A percentile compares a stretch with the other conserved stretches of the same genome.
phyloP scores from a whole-genome alignment of 495 filamentous ascomycete genomes.

The Penicillium herquei region DNA sequence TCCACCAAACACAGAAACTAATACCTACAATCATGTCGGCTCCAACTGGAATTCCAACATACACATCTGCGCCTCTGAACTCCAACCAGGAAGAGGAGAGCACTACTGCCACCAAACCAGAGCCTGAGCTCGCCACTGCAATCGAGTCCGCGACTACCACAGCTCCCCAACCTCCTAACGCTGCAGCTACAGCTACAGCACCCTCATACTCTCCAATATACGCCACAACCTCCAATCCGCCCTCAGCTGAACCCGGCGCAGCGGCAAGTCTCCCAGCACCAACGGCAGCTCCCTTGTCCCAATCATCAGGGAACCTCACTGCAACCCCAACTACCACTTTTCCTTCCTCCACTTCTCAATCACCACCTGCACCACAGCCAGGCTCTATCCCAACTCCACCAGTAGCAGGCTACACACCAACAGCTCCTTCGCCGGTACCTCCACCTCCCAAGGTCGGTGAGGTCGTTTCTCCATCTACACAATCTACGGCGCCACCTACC shows the following conservation, averaged over 20 bases:
- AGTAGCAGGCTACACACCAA: slow-evolving; percentile 20
- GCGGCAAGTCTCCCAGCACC: slow-evolving; percentile 22
- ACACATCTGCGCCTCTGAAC: slow-evolving; percentile 59
- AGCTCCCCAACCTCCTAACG: slow-evolving; percentile 20
- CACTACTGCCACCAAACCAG: slow-evolving; percentile 15
- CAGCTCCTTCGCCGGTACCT: slow-evolving; percentile 31
- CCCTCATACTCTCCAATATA: slow-evolving; percentile 43
- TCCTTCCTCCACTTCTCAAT: slow-evolving; percentile 15
- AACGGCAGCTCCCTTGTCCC: slow-evolving; percentile 19
- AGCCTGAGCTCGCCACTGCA: slow-evolving; percentile 44
- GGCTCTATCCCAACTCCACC: slow-evolving; percentile 47
- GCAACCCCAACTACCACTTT: slow-evolving; percentile 21
- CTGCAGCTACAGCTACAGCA: slow-evolving; percentile 34
- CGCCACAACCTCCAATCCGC: slow-evolving; percentile 39
- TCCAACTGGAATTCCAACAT: slow-evolving; percentile 57
- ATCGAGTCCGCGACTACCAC: slow-evolving; percentile 20
- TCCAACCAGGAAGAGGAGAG: slow-evolving; percentile 27
- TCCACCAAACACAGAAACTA: neutral
- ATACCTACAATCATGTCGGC: slow-evolving; percentile 20
- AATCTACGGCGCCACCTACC: slow-evolving; percentile 34
- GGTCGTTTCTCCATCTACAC: slow-evolving; percentile 30
- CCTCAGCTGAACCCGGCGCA: slow-evolving; percentile 43
- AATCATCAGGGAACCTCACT: slow-evolving; percentile 12
- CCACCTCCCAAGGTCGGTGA: slow-evolving; percentile 57
- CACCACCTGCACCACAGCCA: slow-evolving; percentile 61